A percentile compares a stretch with the other conserved stretches of the same genome.
Conservation (phyloP, 805 yeast genomes). For the Saccharomycopsis fibuligera region DNA sequence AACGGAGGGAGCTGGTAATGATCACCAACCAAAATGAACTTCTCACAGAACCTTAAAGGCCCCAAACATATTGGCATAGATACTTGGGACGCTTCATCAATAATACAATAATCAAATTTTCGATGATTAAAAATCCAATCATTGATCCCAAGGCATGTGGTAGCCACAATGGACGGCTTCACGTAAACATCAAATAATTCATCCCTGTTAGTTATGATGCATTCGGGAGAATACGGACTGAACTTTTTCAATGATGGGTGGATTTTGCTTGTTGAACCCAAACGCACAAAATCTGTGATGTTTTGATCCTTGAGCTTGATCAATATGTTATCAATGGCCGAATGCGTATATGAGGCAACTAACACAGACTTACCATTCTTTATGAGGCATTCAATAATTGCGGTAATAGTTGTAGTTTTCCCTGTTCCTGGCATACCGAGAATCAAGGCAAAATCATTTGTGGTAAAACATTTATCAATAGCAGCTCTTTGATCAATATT, state of each 20-base stretch:
- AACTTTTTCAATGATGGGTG: conserved; percentile 56
- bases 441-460: conserved; percentile 72
- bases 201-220: conserved; percentile 25
- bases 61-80: conserved; percentile 89
- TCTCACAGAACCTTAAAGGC: conserved; percentile 70
- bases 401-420: conserved; percentile 83
- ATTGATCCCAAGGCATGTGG: conserved; percentile 75
- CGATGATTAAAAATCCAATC: conserved; percentile 53
- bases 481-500: conserved; percentile 73
- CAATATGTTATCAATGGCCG: conserved; percentile 92
- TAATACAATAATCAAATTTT: conserved; percentile 83
- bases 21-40: conserved; percentile 92
- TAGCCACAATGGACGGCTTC: conserved; percentile 71
- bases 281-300: conserved; percentile 47
- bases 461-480: conserved; percentile 51
- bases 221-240: conserved; percentile 34
- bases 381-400: conserved; percentile 57
- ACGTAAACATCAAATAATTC: conserved; percentile 44
- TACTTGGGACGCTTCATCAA: conserved; percentile 96
- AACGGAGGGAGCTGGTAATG: conserved; percentile 91
- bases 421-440: conserved; percentile 99
- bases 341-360: conserved; percentile 83
- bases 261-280: conserved; percentile 55
- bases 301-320: conserved; percentile 53
- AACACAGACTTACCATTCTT: conserved; percentile 59